Base-by-base conservation (phyloP, 257 asterid genomes). In the Asclepias syriaca region DNA sequence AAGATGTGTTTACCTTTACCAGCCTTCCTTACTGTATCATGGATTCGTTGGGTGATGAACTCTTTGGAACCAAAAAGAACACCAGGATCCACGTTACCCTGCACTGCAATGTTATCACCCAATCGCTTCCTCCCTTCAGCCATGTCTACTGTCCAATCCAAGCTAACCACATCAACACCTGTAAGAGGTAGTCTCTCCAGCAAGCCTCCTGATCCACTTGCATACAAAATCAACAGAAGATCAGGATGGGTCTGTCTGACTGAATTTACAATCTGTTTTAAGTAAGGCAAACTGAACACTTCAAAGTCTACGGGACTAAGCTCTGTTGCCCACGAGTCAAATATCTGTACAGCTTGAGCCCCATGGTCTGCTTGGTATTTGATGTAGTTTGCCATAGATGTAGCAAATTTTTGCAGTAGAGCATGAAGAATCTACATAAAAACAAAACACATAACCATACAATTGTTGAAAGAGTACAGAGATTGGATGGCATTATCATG, bases 101-200 rank as follows among this genome's bases (percentile, higher is more conserved):
- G 99, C 71, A 94, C 89, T 6, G 98, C 98, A 71, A 94, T 93
- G 58, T 91, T 49, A 8, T 89, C 72, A 16, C 99, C 96, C 65
- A 94, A 78, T 49, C 98, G 84, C n/a, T 83, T 81, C 78, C 99
- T 86, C 13, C 99, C 98, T 32, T 91, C 98, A 10, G 97, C 97
- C 93, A 94, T 94, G 77, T 94, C 99, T 4, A 92, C 99, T 0
- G 98, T 95, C 99, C 99, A 95, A 59, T 95, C 99, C 89, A 95
- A 79, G 89, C 99, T 95, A 45, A 95, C 88, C 0, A 95, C 99
- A 24, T 95, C 98, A 12, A 92, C 96, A 0, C 98, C 99, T 0
- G 99, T 90, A 78, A 90, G 66, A 51, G 96, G 96, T 29, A 95
- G 92, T 65, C 99, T 85, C 93, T 95, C 99, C 2, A 95, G 93